Evolutionary conservation across 768 basidiomycete genomes (phyloP), one percentile per base, ranked within the genome.

Genomic region (Termitomyces sp.): DNA sequence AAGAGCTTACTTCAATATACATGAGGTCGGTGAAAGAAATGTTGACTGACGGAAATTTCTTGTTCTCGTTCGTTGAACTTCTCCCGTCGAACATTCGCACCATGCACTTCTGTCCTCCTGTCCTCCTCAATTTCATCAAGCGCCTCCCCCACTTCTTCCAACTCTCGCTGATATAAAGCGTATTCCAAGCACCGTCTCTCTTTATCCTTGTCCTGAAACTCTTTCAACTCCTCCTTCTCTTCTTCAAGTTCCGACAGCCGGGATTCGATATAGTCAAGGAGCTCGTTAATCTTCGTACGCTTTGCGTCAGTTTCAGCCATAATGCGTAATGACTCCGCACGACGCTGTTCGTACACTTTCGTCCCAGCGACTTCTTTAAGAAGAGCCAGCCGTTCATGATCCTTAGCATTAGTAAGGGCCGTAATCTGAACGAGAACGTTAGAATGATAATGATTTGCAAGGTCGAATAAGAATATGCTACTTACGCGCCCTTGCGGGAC

Each of bases 321-420:
- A 71, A 98, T 95, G 57, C 92, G 88, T n/a, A 96, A 79, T 5
- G 92, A 95, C 71, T 99, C 97, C 0, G 90, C 66, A 15, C 96
- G 85, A 51, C 96, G 87, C 69, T 96, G 91, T 75, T 99, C 97
- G 70, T 99, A 99, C 1, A 98, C 94, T 67, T 97, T 94, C 0
- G 97, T 99, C 3, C 97, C 97, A 0, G 96, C 97, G 0, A 99
- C 96, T 73, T 99, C 97, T 70, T 99, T 98, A 50, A 99, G 79
- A n/a, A 99, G 82, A 0, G 92, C 87, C 5, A 99, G 82, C 2
- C 97, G 85, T 72, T 99, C 96, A 54, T 88, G 86, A 69, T 99
- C 97, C 73, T 97, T 97, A 29, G 96, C 96, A 65, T 98, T 99
- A 8, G 96, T 99, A 12, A 99, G 79, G 25, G 92, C 88, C 0